A percentile compares a stretch with the other conserved stretches of the same genome.
phyloP scores from a whole-genome alignment of 441 rosid genomes.

The Eruca vesicaria region DNA sequence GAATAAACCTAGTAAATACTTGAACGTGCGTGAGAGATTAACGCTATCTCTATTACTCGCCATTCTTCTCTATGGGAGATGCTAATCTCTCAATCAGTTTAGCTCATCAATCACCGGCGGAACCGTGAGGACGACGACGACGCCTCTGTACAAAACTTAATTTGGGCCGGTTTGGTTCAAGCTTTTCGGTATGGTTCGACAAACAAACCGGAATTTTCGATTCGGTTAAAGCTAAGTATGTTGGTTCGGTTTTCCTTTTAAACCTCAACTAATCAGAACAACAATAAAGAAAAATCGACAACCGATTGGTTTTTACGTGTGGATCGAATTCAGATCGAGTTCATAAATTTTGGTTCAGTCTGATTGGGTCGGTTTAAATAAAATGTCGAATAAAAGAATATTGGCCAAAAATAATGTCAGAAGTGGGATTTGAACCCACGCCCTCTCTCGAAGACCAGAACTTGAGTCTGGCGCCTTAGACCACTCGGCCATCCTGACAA shows the following conservation, averaged over 20 bases:
- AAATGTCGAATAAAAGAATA: too few species aligned
- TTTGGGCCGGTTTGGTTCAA: not conserved
- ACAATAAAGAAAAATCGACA: too few species aligned
- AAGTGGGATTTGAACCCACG: slow-evolving; percentile 96
- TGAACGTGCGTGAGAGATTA: slow-evolving; percentile 80
- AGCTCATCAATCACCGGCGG: not conserved
- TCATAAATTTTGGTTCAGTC: not conserved
- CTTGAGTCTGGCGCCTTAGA: slow-evolving; percentile 99
- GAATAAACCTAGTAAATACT: slow-evolving; percentile 75
- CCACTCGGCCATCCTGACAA: slow-evolving; percentile 96
- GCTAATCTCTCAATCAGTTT: slow-evolving; percentile 13
- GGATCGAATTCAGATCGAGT: not conserved
- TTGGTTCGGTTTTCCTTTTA: not conserved
- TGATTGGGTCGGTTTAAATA: not conserved
- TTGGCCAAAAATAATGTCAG: slow-evolving; percentile 44
- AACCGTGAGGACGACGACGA: not conserved
- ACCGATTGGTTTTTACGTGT: not conserved
- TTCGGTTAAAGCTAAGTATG: not conserved
- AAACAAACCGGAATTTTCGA: not conserved
- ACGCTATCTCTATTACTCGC: slow-evolving; percentile 41
- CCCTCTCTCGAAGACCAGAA: slow-evolving; percentile 86
- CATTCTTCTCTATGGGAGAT: slow-evolving; percentile 30
- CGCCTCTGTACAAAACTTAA: not conserved
- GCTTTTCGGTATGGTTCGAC: not conserved
- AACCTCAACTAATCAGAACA: too few species aligned